phyloP scores from a whole-genome alignment of 495 filamentous ascomycete genomes.

The Oleoguttula mirabilis region DNA sequence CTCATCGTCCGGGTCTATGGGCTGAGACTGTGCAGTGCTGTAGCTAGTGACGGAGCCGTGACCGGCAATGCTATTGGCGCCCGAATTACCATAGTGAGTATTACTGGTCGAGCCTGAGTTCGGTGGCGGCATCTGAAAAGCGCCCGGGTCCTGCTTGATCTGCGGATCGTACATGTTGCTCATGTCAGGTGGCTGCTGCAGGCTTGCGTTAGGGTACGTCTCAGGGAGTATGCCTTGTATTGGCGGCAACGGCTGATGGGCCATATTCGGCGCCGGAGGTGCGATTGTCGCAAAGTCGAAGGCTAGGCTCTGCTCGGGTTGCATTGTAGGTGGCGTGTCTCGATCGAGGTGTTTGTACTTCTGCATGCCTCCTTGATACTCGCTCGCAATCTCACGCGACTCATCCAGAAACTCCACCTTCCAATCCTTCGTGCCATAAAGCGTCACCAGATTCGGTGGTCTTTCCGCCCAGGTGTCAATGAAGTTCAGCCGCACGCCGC shows the following conservation, averaged over 20 bases:
- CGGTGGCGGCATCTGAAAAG: slow-evolving; percentile 22
- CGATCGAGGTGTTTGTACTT: slow-evolving; percentile 52
- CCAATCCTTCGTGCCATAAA: slow-evolving; percentile 53
- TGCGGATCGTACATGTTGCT: slow-evolving; percentile 12
- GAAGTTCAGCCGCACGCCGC: slow-evolving; percentile 84
- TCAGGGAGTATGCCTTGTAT: slow-evolving; percentile 32
- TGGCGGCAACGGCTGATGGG: slow-evolving; percentile 35
- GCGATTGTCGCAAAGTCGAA: slow-evolving; percentile 33
- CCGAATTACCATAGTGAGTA: slow-evolving; percentile 31
- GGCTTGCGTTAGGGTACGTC: slow-evolving; percentile 25
- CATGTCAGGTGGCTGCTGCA: slow-evolving; percentile 10
- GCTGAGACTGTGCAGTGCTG: not conserved
- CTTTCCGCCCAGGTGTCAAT: slow-evolving; percentile 68
- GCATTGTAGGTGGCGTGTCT: slow-evolving; percentile 22
- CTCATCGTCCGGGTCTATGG: slow-evolving; percentile 19
- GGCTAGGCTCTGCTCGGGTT: slow-evolving; percentile 27
- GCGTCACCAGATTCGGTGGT: slow-evolving; percentile 41
- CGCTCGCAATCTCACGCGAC: slow-evolving; percentile 78
- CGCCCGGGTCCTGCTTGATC: slow-evolving; percentile 19
- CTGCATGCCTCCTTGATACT: slow-evolving; percentile 72
- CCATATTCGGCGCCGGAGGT: slow-evolving; percentile 24
- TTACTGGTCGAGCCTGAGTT: slow-evolving; percentile 22
- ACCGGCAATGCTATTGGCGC: slow-evolving; percentile 22
- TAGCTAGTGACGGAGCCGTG: slow-evolving; percentile 11
- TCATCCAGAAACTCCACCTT: slow-evolving; percentile 77